Evolutionary conservation across 2,329 filamentous ascomycete genomes (phyloP).

Genomic region (Xylariaceae sp.): DNA sequence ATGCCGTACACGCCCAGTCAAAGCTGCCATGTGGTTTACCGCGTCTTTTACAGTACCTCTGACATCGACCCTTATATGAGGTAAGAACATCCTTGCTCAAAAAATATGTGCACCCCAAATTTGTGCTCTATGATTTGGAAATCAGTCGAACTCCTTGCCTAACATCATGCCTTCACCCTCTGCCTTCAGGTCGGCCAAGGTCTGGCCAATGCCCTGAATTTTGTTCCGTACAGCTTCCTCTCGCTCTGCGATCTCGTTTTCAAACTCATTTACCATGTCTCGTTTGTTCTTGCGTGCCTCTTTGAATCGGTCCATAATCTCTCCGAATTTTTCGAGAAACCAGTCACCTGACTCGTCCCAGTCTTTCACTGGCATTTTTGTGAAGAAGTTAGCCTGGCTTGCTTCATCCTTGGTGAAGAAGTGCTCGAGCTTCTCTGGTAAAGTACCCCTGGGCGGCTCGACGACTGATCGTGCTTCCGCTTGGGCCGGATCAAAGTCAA

Average conservation of each 20-base stretch:
- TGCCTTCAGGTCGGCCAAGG: constrained; percentile 60
- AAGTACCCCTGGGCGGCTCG: constrained; percentile 47
- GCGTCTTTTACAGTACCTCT: constrained; percentile 1
- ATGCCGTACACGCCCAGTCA: constrained; percentile 12
- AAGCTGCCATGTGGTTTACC: background rate
- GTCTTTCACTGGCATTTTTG: constrained; percentile 59
- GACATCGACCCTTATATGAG: constrained; percentile 12
- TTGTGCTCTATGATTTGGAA: constrained; percentile 6
- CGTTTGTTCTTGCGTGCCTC: constrained; percentile 58
- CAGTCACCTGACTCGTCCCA: constrained; percentile 68
- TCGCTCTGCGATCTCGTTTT: constrained; percentile 60
- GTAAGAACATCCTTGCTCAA: constrained; percentile 10
- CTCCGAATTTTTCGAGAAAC: constrained; percentile 62
- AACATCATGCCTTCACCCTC: constrained; percentile 63
- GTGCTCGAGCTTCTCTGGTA: constrained; percentile 58
- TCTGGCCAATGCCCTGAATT: constrained; percentile 61
- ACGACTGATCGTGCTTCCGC: constrained; percentile 47
- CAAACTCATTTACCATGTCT: constrained; percentile 56
- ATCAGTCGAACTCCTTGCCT: constrained; percentile 42
- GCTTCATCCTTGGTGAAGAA: constrained; percentile 51
- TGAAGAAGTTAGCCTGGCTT: constrained; percentile 57
- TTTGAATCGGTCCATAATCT: constrained; percentile 56
- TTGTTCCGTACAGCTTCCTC: constrained; percentile 61
- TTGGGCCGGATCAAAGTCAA: constrained; percentile 63
- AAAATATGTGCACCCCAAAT: constrained; percentile 5